Base-by-base conservation (phyloP, 2,329 filamentous ascomycete species). In the Mollisia scopiformis region DNA sequence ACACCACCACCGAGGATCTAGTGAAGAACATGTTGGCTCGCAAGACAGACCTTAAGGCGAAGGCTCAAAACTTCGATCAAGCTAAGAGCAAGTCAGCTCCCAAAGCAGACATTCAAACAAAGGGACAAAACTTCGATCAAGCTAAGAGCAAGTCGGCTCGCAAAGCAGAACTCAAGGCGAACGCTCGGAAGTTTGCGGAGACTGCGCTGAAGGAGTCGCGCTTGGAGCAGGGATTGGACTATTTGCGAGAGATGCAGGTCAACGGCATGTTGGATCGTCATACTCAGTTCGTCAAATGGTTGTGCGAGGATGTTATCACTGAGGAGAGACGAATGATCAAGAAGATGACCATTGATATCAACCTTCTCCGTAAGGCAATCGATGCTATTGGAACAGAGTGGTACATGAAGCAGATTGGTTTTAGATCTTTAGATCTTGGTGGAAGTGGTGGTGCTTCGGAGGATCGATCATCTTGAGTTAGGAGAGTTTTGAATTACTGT, bases 181-280 rank as follows among this genome's bases (percentile, higher is more conserved):
- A 37, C 14, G 19, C 30, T n/a, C n/a, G n/a, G n/a, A n/a, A n/a
- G 13, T 69, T 69, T 51, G 68, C 62, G 0, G 33, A 59, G 4
- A 59, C 64, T 0, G 56, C 57, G 6, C 58, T 68, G 13, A 57
- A 55, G 1, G 60, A 66, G 6, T 60, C 47, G 37, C 61, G 68
- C 21, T 33, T 70, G 10, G 41, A 66, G 57, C 68, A 70, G 27
- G 65, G 57, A 0, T 65, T 59, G 64, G 62, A 62, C 7, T 63
- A 62, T 41, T 25, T 69, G 37, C 30, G 28, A 1, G 65, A 67
- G 52, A 62, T 63, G 61, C n/a, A n/a, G n/a, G 55, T 57, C 2
- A 62, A 62, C 1, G n/a, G 46, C 30, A 59, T 54, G 13, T 49
- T 57, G 54, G 59, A 46, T 50, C 61, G 54, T 21, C 56, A 25